Conservation (phyloP, 208 protist genomes). For the Crithidia sp. region DNA sequence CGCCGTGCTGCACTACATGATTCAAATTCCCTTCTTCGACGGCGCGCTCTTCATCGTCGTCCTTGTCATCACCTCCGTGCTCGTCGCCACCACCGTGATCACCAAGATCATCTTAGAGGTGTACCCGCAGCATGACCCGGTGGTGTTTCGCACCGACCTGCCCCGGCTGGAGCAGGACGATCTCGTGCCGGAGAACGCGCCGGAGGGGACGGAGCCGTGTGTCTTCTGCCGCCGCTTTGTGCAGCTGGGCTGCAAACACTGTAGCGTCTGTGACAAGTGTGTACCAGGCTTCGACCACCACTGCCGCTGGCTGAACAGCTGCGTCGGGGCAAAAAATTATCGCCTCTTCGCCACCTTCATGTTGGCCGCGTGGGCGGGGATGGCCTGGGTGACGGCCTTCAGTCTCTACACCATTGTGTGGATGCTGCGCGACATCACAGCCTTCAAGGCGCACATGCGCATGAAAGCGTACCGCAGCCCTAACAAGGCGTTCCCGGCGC, state of each 20-base stretch:
- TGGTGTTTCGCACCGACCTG: conserved; percentile 65
- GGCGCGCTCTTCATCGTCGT: conserved; percentile 46
- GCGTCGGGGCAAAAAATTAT: conserved; percentile 87
- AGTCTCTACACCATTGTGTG: conserved; percentile 67
- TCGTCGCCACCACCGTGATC: conserved; percentile 37
- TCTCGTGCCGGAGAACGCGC: conserved; percentile 44
- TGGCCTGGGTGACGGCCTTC: conserved; percentile 63
- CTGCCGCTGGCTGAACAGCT: conserved; percentile 92
- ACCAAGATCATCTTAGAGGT: conserved; percentile 75
- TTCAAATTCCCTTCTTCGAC: conserved; percentile 73
- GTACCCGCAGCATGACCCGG: conserved; percentile 70
- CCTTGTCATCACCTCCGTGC: conserved; percentile 49
- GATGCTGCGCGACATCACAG: conserved; percentile 45
- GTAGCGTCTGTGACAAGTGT: conserved; percentile 91
- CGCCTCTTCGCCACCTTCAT: conserved; percentile 79
- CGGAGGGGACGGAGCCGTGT: conserved; percentile 62
- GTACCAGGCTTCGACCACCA: conserved; percentile 93
- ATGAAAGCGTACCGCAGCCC: conserved; percentile 60
- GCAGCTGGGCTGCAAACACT: conserved; percentile 79
- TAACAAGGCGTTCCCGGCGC: conserved; percentile 36
- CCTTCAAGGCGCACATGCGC: conserved; percentile 52
- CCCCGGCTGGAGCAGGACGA: conserved; percentile 59
- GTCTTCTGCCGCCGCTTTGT: conserved; percentile 89
- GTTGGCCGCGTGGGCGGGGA: conserved; percentile 52
- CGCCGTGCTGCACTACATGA: conserved; percentile 56